Evolutionary conservation across 2,329 filamentous ascomycete genomes (phyloP).

Genomic region (Nemania serpens): DNA sequence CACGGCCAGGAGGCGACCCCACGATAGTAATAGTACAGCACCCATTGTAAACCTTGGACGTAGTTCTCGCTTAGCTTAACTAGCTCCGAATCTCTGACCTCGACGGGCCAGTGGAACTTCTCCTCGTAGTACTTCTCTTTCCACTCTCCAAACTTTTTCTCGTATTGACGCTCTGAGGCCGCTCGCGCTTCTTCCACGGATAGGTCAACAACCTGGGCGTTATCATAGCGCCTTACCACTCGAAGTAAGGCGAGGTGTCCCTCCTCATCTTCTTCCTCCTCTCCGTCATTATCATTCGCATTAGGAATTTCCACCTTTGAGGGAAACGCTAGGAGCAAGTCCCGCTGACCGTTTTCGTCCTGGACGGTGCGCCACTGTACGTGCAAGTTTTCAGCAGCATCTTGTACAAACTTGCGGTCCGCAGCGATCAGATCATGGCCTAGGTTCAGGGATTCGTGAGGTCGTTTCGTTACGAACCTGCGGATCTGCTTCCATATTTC

Average conservation of each 20-base stretch:
- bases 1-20: constrained; percentile 98
- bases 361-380: constrained; percentile 62
- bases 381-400: constrained; percentile 70
- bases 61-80: constrained; percentile 90
- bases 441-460: constrained; percentile 70
- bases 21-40: constrained; percentile 96
- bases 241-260: constrained; percentile 84
- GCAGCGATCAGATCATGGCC: constrained; percentile 74
- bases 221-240: constrained; percentile 88
- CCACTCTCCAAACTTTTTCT: constrained; percentile 88
- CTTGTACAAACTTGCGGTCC: constrained; percentile 92
- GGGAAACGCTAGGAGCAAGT: constrained; percentile 57
- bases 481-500: constrained; percentile 82
- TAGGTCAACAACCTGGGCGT: constrained; percentile 81
- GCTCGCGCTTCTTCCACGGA: constrained; percentile 78
- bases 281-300: constrained; percentile 53
- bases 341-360: constrained; percentile 59
- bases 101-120: constrained; percentile 86
- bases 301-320: constrained; percentile 42
- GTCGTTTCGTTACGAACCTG: constrained; percentile 76
- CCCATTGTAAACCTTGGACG: constrained; percentile 96
- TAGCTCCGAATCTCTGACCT: constrained; percentile 76
- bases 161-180: constrained; percentile 82
- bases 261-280: constrained; percentile 73
- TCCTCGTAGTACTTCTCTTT: constrained; percentile 91